A percentile compares a stretch with the other conserved stretches of the same genome.
Evolutionary conservation across 768 basidiomycete species (phyloP).

Genomic region (Lactarius deliciosus): DNA sequence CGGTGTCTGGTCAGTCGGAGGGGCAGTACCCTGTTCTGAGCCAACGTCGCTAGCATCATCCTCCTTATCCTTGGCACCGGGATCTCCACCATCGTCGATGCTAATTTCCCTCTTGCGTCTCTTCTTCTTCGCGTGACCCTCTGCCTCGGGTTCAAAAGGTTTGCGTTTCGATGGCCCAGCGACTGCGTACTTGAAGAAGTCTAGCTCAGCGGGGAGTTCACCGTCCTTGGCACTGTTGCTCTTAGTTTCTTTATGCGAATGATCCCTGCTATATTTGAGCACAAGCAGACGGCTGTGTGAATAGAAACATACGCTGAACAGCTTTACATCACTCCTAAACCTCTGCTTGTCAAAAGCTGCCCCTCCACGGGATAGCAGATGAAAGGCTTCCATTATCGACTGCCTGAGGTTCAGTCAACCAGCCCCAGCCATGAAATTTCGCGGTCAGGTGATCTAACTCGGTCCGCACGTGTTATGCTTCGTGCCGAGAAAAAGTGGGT

Average conservation of each 20-base stretch:
- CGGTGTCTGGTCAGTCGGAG: constrained; percentile 51
- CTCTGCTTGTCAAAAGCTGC: constrained; percentile 74
- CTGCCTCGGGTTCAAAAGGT: constrained; percentile 25
- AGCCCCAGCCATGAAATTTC: not conserved
- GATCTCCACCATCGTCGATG: constrained; percentile 32
- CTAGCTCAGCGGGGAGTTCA: constrained; percentile 72
- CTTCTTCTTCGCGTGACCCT: constrained; percentile 15
- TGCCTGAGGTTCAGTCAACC: not conserved
- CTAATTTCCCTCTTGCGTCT: constrained; percentile 18
- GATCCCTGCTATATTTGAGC: constrained; percentile 33
- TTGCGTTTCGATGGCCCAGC: constrained; percentile 56
- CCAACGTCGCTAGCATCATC: constrained; percentile 32
- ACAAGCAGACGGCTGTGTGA: not conserved
- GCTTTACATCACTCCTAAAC: constrained; percentile 65
- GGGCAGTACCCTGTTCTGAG: constrained; percentile 28
- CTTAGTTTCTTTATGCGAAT: constrained; percentile 31
- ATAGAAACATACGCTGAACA: constrained; percentile 58
- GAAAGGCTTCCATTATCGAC: constrained; percentile 77
- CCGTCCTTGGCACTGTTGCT: constrained; percentile 37
- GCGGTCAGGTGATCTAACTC: constrained; percentile 21
- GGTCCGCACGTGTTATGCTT: not conserved
- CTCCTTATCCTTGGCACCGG: constrained; percentile 33
- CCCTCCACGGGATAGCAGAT: constrained; percentile 84
- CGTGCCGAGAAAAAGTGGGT: not conserved
- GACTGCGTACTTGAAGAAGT: constrained; percentile 89